Base-by-base conservation (phyloP, 2,329 filamentous ascomycete species). In the Fusarium sp. region DNA sequence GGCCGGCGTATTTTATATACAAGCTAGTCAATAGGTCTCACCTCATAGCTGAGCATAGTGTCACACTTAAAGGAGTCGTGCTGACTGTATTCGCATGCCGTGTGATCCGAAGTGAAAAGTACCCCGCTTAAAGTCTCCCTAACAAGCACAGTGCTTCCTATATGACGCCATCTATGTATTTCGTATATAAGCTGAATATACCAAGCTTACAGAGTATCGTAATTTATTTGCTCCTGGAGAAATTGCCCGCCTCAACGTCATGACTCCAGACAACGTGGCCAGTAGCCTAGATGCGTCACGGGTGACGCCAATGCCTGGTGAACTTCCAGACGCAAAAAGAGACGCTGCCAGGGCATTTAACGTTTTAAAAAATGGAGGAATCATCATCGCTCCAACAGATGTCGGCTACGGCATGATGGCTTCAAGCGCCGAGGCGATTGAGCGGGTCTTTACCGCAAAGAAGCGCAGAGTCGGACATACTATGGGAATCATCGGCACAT, bases 321-420 rank as follows among this genome's bases (percentile, higher is more conserved):
- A 53, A 20, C 26, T 53, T 5, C 50, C 50, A 45, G 38, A 53
- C 1, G 38, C 50, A 18, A 53, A 34, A 5, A 26, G 38, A 6
- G 50, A 53, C 8, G 50, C 38, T 53, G 15, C n/a, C 0, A 45
- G 26, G 8, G 50, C 38, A 7, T 45, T 24, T 2, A 36, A 45
- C 7, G 15, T 45, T 14, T 45, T 53, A 38, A 45, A 18, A 34
- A 9, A 17, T 1, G 50, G 28, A 9, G 38, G 38, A 1, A 28
- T 45, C 2, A 34, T 45, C 5, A 53, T 45, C 7, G 50, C 26
- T 8, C 38, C 50, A 17, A 45, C 50, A 5, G 50, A 53, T 6
- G 50, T 53, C 15, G 38, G 38, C 7, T 53, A 45, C 26, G 50
- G 38, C 17, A 53, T 53, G 20, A 45, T 53, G 20, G 26, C 50